Evolutionary conservation across 2,329 filamentous ascomycete genomes (phyloP).

Genomic region (Chlorencoelia australis): DNA sequence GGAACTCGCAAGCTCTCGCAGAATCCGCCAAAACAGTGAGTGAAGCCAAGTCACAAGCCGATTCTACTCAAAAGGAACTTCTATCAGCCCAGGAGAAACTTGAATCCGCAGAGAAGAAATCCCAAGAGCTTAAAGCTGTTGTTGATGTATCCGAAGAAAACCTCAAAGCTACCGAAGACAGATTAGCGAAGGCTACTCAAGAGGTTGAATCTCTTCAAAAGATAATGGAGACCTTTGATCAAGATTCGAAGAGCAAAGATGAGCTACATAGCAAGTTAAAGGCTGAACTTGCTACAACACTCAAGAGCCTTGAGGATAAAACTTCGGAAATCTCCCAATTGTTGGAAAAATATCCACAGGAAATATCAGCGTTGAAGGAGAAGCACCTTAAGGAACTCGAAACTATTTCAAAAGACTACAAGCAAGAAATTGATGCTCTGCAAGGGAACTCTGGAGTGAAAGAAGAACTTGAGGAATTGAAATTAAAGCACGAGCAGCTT

Average conservation of each 20-base stretch:
- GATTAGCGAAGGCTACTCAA: constrained; percentile 30
- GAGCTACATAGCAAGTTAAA: constrained; percentile 22
- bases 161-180: constrained; percentile 30
- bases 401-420: constrained; percentile 49
- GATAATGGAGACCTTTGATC: constrained; percentile 38
- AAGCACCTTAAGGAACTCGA: constrained; percentile 49
- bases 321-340: constrained; percentile 33
- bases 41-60: constrained; percentile 39
- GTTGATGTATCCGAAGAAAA: constrained; percentile 33
- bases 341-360: constrained; percentile 45
- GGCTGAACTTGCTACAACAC: constrained; percentile 20
- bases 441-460: constrained; percentile 54
- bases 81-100: constrained; percentile 30
- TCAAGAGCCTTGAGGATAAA: constrained; percentile 24
- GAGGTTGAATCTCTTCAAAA: constrained; percentile 39
- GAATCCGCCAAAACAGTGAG: constrained; percentile 32
- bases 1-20: constrained; percentile 11
- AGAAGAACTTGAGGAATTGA: constrained; percentile 51
- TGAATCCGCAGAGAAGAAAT: constrained; percentile 13
- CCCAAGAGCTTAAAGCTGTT: constrained; percentile 34
- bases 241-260: constrained; percentile 29
- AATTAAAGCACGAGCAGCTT: constrained; percentile 43
- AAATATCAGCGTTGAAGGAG: constrained; percentile 21
- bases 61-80: constrained; percentile 32
- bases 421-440: constrained; percentile 54